Evolutionary conservation across 2,329 filamentous ascomycete species (phyloP), one percentile per base, ranked within the genome.

Genomic region (Paraconiothyrium sp.): DNA sequence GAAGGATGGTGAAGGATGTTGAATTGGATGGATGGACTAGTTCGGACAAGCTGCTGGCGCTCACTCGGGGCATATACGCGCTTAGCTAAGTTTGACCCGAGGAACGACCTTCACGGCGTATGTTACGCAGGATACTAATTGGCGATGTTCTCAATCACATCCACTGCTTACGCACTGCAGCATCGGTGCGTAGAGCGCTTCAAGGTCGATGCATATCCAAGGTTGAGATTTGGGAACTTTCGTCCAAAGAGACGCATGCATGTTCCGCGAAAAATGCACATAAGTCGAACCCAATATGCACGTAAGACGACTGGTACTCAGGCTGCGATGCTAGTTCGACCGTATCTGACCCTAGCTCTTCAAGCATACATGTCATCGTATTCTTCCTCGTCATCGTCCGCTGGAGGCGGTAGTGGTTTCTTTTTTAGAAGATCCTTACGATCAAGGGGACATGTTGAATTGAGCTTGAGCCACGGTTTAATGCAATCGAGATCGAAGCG

Each of bases 401-500:
- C 77, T 80, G 85, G 75, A 77, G 79, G 74, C 16, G 72, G 70
- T 0, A 72, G 75, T 16, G 76, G 71, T 56, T 75, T 82, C 65
- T 76, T 82, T 78, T 88, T 87, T 20, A 85, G 78, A 61, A 90
- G 80, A 72, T 86, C 84, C 71, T 84, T 82, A 54, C 88, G 82
- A 72, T 89, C 87, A 51, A 90, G 79, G 20, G 88, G 88, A 76
- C 88, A 90, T 22, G 87, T 89, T 9, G 86, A 85, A 64, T 88
- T 86, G 58, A 90, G 79, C 66, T 88, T 84, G 64, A 90, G 76
- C 88, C 88, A 90, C 0, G 88, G 88, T 60, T 83, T 78, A 63
- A 90, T 86, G 74, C 88, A 90, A 68, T 90, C 88, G 30, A 90
- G 74, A 76, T 90, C 88, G 75, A 89, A 90, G 22, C 86, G 70